A percentile compares a stretch with the other conserved stretches of the same genome.
Conservation (phyloP, 139 green algal genomes). For the Nannochloris sp. region DNA sequence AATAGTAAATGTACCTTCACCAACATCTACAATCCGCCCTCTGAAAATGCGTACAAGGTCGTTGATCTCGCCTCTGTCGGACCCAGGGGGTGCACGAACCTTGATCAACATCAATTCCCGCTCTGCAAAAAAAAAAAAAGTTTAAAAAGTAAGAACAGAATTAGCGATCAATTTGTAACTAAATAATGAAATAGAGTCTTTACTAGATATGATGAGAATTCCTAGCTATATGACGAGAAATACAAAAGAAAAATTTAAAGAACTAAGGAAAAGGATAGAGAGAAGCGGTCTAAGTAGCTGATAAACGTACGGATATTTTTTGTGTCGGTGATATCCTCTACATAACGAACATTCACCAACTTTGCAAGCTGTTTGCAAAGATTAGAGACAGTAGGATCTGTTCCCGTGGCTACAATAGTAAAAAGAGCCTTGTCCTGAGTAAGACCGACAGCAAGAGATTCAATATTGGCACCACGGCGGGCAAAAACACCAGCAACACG, state of each 20-base stretch:
- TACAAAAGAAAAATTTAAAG: neutral
- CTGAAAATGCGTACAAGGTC: conserved; percentile 91
- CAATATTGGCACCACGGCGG: conserved; percentile 90
- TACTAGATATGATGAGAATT: too few species aligned
- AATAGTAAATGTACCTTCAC: conserved; percentile 53
- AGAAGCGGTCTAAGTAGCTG: neutral
- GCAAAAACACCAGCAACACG: conserved; percentile 95
- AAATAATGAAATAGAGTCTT: too few species aligned
- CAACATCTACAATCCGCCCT: conserved; percentile 80
- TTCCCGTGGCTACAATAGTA: conserved; percentile 87
- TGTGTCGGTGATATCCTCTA: conserved; percentile 87
- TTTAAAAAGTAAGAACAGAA: neutral
- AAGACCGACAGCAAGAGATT: conserved; percentile 90
- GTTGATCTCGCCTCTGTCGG: conserved; percentile 74
- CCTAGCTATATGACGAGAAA: neutral
- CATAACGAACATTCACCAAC: conserved; percentile 93
- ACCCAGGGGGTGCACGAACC: conserved; percentile 53
- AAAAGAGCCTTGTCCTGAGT: conserved; percentile 93
- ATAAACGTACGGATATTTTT: conserved; percentile 62
- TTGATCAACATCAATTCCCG: conserved; percentile 94
- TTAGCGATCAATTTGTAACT: neutral
- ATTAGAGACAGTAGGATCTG: conserved; percentile 53
- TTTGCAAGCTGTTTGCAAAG: conserved; percentile 76
- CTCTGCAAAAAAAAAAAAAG: conserved; percentile 42
- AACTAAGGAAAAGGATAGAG: neutral